Base-by-base conservation (phyloP, 352 stramenopile genomes). In the Globisporangium cederbergense region DNA sequence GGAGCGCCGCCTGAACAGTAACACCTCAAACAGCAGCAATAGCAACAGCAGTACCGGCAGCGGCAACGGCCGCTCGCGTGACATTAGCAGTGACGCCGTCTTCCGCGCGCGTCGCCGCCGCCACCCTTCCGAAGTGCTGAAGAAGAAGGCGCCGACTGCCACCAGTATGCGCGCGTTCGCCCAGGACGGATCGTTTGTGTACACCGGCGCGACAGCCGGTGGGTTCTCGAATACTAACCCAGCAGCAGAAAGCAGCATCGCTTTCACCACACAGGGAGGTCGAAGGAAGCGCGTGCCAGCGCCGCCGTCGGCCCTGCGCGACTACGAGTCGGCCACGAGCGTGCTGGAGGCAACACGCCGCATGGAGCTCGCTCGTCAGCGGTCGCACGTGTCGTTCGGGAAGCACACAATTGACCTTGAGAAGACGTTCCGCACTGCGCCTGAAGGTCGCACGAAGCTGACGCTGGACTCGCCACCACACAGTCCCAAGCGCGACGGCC, bases 361-460 rank as follows among this genome's bases (percentile, higher is more conserved):
- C 25, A 72, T 70, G 32, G 78, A 84, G 52, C 71, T 87, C 43
- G 74, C 75, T 25, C 77, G 81, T 10, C 77, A 82, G 58, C 76
- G 76, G 28, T 68, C 78, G 9, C 69, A 73, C 36, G 71, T 89
- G 50, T 79, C 70, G 46, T 86, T 89, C 30, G 76, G 82, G 1
- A 66, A 84, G 20, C 66, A 76, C 52, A 78, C 65, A 22, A 81
- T 88, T 62, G 69, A 73, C 30, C 55, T 88, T 10, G 74, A 80
- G 30, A 74, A 76, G 59, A 75, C 79, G 42, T 86, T 87, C 65
- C 79, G 76, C 20, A 86, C 79, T n/a, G 79, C 76, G 1, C 81
- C 79, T 4, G 74, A 75, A 49, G 74, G 77, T 38, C 61, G 65
- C 16, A 61, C 78, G 40, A 73, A 68, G 58, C 52, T 90, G 7